Evolutionary conservation across 495 filamentous ascomycete species (phyloP).

Genomic region (Penicillium pancosmium): DNA sequence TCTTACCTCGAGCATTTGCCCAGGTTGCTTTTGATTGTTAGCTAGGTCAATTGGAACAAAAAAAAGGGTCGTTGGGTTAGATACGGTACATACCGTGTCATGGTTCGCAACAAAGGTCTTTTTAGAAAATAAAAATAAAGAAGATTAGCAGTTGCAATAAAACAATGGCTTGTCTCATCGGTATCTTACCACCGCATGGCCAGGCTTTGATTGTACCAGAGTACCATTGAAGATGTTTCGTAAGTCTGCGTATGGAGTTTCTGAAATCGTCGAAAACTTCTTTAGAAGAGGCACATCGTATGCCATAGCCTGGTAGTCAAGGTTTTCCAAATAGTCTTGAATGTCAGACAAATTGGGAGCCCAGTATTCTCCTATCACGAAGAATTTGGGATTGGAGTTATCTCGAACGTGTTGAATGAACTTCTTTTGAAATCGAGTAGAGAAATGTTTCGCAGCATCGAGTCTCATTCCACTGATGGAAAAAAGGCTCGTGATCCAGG

Average conservation of each 20-base stretch:
- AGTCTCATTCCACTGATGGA: constrained; percentile 68
- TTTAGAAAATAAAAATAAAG: background rate
- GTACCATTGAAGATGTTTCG: constrained; percentile 62
- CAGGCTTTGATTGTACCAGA: constrained; percentile 58
- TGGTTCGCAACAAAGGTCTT: constrained; percentile 49
- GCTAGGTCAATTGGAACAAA: background rate
- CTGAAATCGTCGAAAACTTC: constrained; percentile 61
- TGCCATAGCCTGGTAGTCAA: constrained; percentile 59
- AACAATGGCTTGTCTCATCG: background rate
- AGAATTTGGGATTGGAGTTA: constrained; percentile 54
- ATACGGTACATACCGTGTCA: constrained; percentile 41
- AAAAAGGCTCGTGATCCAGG: constrained; percentile 63
- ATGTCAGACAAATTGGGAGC: constrained; percentile 58
- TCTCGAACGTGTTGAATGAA: constrained; percentile 59
- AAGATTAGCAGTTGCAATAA: background rate
- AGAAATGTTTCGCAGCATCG: constrained; percentile 77
- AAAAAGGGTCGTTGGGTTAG: background rate
- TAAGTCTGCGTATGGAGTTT: constrained; percentile 56
- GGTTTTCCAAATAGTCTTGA: constrained; percentile 58
- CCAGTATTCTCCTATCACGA: constrained; percentile 79
- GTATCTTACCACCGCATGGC: constrained; percentile 62
- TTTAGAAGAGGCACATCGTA: constrained; percentile 72
- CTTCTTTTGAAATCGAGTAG: constrained; percentile 60
- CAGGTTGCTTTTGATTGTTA: constrained; percentile 53
- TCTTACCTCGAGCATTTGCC: constrained; percentile 57